Evolutionary conservation across 306 rosid species (phyloP).

Genomic region (Sechiopsis laciniata): DNA sequence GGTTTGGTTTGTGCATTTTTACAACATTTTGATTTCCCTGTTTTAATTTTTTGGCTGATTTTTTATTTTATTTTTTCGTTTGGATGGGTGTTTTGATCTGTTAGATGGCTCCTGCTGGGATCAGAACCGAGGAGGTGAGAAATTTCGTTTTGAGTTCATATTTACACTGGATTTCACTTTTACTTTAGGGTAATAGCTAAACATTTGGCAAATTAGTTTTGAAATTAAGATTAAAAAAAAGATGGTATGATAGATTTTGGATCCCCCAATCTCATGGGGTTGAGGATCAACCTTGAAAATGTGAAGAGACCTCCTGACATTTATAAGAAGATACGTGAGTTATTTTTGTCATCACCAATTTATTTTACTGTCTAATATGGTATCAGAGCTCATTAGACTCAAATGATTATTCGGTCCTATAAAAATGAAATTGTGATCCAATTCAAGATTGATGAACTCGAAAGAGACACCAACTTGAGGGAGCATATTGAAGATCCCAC

Average conservation of each 20-base stretch:
- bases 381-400: no score
- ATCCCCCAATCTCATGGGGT: background rate
- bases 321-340: no score
- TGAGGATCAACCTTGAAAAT: no score
- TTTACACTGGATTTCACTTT: background rate
- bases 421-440: no score
- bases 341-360: no score
- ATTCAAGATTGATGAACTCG: no score
- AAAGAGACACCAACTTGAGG: no score
- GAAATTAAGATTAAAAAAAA: background rate
- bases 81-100: constrained; percentile 21
- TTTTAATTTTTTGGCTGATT: constrained; percentile 7
- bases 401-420: no score
- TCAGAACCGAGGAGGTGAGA: constrained; percentile 71
- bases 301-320: no score
- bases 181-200: background rate
- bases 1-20: constrained; percentile 32
- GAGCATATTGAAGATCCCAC: no score
- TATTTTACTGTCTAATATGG: no score
- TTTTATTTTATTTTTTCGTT: constrained; percentile 20
- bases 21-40: background rate
- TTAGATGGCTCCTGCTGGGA: constrained; percentile 76
- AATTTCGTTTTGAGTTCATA: constrained; percentile 12
- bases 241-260: background rate
- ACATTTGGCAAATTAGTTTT: constrained; percentile 3